Evolutionary conservation across 441 rosid species (phyloP).

Genomic region (Brassica balearica): DNA sequence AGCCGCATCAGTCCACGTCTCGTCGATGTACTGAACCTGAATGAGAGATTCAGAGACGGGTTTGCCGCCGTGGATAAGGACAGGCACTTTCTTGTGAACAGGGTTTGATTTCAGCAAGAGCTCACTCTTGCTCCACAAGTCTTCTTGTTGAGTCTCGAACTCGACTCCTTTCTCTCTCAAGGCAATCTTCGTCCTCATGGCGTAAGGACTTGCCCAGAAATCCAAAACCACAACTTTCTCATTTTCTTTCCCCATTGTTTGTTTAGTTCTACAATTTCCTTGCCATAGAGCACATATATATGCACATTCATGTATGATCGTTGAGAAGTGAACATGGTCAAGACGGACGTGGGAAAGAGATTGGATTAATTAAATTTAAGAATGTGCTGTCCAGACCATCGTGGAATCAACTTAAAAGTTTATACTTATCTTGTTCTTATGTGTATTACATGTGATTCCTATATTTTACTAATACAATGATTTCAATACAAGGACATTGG

Average conservation of each 20-base stretch:
- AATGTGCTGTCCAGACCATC: constrained; percentile 37
- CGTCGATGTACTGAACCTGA: constrained; percentile 50
- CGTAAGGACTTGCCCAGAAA: constrained; percentile 52
- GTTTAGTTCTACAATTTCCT: constrained; percentile 8
- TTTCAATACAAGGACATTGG: too few relatives aligned
- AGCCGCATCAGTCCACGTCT: constrained; percentile 41
- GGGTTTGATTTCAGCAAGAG: constrained; percentile 46
- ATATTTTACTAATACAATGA: too few relatives aligned
- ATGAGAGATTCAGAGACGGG: constrained; percentile 47
- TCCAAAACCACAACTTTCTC: constrained; percentile 44
- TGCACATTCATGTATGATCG: not conserved
- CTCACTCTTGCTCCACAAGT: constrained; percentile 51
- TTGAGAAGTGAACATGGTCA: constrained; percentile 9
- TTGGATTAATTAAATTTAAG: constrained; percentile 18
- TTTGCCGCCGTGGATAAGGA: constrained; percentile 44
- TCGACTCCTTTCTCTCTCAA: constrained; percentile 47
- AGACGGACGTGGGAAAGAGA: constrained; percentile 45
- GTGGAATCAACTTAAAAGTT: constrained; percentile 39
- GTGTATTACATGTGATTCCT: too few relatives aligned
- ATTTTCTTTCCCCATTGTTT: constrained; percentile 40
- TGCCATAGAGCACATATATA: constrained; percentile 6
- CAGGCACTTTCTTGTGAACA: constrained; percentile 54
- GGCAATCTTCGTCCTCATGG: constrained; percentile 50
- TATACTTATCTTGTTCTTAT: too few relatives aligned
- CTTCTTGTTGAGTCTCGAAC: constrained; percentile 47